phyloP scores from a whole-genome alignment of 75 land plant species.

The Selaginella tamariscina region DNA sequence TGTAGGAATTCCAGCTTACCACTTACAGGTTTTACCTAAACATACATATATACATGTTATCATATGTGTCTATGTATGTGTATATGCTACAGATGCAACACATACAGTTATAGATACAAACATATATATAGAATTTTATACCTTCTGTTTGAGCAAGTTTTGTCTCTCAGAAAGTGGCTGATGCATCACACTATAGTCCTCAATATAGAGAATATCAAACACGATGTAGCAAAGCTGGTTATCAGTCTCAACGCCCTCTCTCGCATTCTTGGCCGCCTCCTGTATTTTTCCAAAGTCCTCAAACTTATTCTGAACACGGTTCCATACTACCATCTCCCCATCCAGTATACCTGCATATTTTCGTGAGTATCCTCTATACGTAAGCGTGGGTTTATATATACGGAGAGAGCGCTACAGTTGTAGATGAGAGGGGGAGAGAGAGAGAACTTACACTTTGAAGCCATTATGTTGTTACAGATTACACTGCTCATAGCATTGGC shows the following conservation, averaged over 20 bases:
- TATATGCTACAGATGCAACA: too few relatives aligned
- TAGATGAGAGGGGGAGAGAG: too few relatives aligned
- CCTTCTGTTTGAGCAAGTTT: slow-evolving; percentile 47
- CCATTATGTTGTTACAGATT: background rate
- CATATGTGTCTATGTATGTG: too few relatives aligned
- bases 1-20: slow-evolving; percentile 68
- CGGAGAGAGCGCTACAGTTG: too few relatives aligned
- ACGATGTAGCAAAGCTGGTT: slow-evolving; percentile 24
- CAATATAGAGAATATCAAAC: slow-evolving; percentile 82
- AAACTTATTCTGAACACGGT: slow-evolving; percentile 14
- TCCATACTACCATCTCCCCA: slow-evolving; percentile 31
- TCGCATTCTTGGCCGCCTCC: background rate
- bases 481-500: background rate
- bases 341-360: too few relatives aligned
- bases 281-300: background rate
- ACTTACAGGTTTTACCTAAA: slow-evolving; percentile 59
- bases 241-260: background rate
- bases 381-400: too few relatives aligned
- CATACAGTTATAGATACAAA: too few relatives aligned
- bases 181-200: slow-evolving; percentile 92
- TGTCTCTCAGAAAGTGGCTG: slow-evolving; percentile 70
- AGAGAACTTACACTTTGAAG: slow-evolving; percentile 24
- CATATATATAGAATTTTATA: too few relatives aligned
- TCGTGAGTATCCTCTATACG: too few relatives aligned
- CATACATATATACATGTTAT: too few relatives aligned